Percentiles rank a stretch among this genome's conserved stretches.
These are phyloP conservation scores for Podaxis pistillaris DNA, from an alignment of 768 basidiomycete species.

Conservation along the genomic window DNA sequence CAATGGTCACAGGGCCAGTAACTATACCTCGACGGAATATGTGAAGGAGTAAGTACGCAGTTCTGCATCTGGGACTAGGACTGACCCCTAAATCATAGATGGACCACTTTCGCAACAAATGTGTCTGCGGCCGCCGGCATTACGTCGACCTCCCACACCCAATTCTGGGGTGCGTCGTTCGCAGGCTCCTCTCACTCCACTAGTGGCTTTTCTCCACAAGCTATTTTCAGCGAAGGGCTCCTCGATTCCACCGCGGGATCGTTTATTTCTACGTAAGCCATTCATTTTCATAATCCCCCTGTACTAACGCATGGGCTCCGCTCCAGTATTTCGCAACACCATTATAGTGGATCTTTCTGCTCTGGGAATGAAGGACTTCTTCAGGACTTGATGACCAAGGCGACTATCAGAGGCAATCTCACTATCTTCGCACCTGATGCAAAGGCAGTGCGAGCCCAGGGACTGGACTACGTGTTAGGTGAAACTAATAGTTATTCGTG, in stretches of 20 bases:
- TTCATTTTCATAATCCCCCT: background rate
- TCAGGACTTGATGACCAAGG: constrained; percentile 66
- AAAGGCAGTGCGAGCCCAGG: constrained; percentile 39
- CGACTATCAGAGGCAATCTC: constrained; percentile 55
- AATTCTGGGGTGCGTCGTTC: constrained; percentile 50
- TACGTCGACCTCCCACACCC: constrained; percentile 34
- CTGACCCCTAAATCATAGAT: constrained; percentile 32
- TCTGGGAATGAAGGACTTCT: constrained; percentile 50
- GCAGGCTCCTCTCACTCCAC: constrained; percentile 46
- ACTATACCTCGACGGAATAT: constrained; percentile 44
- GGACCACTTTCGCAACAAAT: constrained; percentile 51
- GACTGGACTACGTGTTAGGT: constrained; percentile 59
- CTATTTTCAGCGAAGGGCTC: constrained; percentile 51
- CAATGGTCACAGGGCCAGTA: constrained; percentile 40
- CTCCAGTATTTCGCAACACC: constrained; percentile 53
- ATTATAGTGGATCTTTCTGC: constrained; percentile 64
- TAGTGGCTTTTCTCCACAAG: constrained; percentile 59
- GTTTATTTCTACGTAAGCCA: constrained; percentile 50
- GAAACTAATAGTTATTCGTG: constrained; percentile 57
- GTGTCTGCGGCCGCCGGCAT: constrained; percentile 41
- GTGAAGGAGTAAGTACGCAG: constrained; percentile 43
- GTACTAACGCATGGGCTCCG: background rate
- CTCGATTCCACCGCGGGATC: constrained; percentile 45
- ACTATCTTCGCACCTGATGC: constrained; percentile 53
- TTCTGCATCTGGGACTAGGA: background rate